These are phyloP conservation scores for Filosporella fistucella DNA, from an alignment of 495 filamentous ascomycete genomes.

Conservation along the genomic window DNA sequence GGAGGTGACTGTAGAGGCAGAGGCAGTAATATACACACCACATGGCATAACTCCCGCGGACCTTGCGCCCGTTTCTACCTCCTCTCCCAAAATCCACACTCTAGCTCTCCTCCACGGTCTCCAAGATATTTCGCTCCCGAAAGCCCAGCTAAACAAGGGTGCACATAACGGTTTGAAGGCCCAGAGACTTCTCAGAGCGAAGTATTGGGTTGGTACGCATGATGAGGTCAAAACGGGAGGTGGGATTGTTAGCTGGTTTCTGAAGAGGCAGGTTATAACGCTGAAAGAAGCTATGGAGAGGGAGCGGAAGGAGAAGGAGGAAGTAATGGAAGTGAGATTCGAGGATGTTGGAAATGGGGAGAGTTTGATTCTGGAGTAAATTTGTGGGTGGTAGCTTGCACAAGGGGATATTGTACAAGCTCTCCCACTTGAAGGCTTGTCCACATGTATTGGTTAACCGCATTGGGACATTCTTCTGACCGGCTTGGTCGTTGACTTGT, in stretches of 20 bases:
- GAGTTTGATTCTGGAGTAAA: constrained; percentile 28
- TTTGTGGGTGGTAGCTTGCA: too few relatives aligned
- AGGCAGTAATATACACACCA: constrained; percentile 53
- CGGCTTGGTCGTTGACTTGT: too few relatives aligned
- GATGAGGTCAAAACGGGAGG: constrained; percentile 51
- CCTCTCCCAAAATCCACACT: constrained; percentile 34
- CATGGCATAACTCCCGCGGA: constrained; percentile 43
- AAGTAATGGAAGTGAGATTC: constrained; percentile 22
- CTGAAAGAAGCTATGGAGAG: constrained; percentile 41
- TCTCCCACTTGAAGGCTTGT: too few relatives aligned
- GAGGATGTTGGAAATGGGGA: constrained; percentile 32
- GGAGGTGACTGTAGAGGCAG: constrained; percentile 19
- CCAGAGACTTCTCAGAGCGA: constrained; percentile 38
- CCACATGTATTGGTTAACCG: too few relatives aligned
- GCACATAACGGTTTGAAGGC: constrained; percentile 47
- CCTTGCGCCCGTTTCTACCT: constrained; percentile 28
- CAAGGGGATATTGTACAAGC: too few relatives aligned
- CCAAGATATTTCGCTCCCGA: constrained; percentile 39
- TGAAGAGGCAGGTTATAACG: constrained; percentile 37
- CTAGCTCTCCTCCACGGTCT: constrained; percentile 52
- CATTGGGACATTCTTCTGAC: too few relatives aligned
- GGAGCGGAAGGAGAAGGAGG: constrained; percentile 23
- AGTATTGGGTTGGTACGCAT: constrained; percentile 55
- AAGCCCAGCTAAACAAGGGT: constrained; percentile 48
- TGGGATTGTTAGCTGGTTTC: constrained; percentile 43